Evolutionary conservation across 1,139 yeast species (phyloP).

Genomic region (Candida sojae): DNA sequence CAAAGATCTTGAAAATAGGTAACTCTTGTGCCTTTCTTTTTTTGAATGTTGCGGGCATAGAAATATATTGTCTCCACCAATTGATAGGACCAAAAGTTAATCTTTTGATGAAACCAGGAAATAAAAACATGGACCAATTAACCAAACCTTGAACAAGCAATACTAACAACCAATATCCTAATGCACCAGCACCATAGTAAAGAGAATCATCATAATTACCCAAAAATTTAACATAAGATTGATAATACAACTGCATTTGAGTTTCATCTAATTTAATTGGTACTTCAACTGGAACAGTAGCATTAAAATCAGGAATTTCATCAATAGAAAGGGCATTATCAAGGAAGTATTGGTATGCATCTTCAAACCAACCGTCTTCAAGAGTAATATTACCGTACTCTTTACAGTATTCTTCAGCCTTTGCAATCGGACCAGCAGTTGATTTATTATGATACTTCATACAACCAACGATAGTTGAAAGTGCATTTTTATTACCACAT

Average conservation of each 20-base stretch:
- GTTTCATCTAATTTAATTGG: constrained; percentile 24
- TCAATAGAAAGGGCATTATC: constrained; percentile 18
- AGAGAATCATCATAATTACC: constrained; percentile 41
- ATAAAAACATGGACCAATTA: constrained; percentile 39
- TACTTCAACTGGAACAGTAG: constrained; percentile 18
- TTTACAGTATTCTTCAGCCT: constrained; percentile 24
- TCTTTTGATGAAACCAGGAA: constrained; percentile 24
- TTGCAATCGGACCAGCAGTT: constrained; percentile 22
- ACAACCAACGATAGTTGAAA: constrained; percentile 44
- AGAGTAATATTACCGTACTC: constrained; percentile 16
- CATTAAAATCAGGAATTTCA: constrained; percentile 26
- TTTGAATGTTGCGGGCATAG: constrained; percentile 29
- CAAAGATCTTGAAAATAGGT: constrained; percentile 19
- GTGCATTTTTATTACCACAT: constrained; percentile 35
- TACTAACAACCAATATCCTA: constrained; percentile 52
- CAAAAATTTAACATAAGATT: constrained; percentile 27
- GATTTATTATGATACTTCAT: constrained; percentile 18
- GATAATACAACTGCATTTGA: constrained; percentile 14
- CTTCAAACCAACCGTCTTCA: constrained; percentile 17
- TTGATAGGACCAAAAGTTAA: constrained; percentile 26
- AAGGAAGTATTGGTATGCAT: constrained; percentile 19
- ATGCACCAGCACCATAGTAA: constrained; percentile 47
- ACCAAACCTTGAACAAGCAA: constrained; percentile 38
- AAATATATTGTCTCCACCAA: constrained; percentile 27
- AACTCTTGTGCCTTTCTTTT: constrained; percentile 25